phyloP scores from a whole-genome alignment of 139 green algal genomes.

The Micromonas commoda region DNA sequence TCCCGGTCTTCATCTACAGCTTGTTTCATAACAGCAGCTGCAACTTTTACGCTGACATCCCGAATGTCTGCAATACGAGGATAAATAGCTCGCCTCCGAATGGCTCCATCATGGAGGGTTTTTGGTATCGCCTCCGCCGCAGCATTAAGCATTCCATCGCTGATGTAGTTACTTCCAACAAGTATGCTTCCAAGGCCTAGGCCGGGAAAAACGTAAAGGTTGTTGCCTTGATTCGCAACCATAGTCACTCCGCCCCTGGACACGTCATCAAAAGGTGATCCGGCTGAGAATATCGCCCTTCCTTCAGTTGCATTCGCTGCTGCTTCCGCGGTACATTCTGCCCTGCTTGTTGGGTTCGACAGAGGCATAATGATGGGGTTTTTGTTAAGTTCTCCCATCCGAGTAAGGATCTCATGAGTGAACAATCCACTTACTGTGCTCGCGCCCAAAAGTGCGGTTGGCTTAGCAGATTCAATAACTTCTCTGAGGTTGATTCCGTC shows the following conservation, averaged over 20 bases:
- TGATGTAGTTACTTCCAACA: constrained; percentile 36
- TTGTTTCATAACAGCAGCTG: constrained; percentile 4
- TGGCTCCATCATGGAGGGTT: constrained; percentile 56
- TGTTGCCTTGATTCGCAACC: constrained; percentile 60
- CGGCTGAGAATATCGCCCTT: constrained; percentile 63
- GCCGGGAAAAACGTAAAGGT: constrained; percentile 66
- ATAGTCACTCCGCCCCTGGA: constrained; percentile 35
- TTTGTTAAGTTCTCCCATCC: constrained; percentile 23
- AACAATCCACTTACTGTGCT: constrained; percentile 58
- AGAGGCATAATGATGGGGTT: constrained; percentile 40
- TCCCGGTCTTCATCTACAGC: constrained; percentile 3
- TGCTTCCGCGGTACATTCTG: constrained; percentile 45
- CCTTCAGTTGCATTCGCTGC: constrained; percentile 37
- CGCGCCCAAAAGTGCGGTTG: constrained; percentile 76
- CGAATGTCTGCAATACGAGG: constrained; percentile 47
- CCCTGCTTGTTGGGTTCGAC: constrained; percentile 39
- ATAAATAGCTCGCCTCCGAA: constrained; percentile 41
- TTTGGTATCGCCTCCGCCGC: constrained; percentile 50
- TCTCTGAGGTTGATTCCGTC: constrained; percentile 58
- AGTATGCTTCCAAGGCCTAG: constrained; percentile 51
- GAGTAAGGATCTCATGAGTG: constrained; percentile 46
- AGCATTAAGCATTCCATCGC: constrained; percentile 57
- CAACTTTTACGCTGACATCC: constrained; percentile 22
- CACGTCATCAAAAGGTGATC: constrained; percentile 58
- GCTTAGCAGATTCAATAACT: constrained; percentile 50